Base-by-base conservation (phyloP, 768 basidiomycete species). In the Mycena amicta region DNA sequence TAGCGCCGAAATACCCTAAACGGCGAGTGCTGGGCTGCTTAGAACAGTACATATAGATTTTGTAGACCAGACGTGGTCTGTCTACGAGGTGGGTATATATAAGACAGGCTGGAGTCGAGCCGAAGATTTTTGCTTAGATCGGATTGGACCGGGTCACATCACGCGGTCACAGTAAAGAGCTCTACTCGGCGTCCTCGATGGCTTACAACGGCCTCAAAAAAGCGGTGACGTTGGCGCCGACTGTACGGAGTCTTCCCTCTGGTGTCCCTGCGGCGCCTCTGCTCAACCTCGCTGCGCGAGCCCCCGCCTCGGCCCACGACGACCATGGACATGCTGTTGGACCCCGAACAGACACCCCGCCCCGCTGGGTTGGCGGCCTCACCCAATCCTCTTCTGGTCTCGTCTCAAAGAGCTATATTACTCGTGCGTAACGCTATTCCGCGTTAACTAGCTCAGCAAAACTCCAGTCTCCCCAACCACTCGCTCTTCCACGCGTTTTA, bases 151-250 rank as follows among this genome's bases (percentile, higher is more conserved):
- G 53, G 53, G 18, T 26, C 6, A 37, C 29, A 53, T 52, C 49
- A 56, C 23, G 29, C 41, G 50, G 39, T 53, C n/a, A n/a, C n/a
- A n/a, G n/a, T n/a, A n/a, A n/a, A n/a, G n/a, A n/a, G n/a, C n/a
- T n/a, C n/a, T n/a, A n/a, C 2, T 53, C 60, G 63, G 55, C 59
- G 66, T 68, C 65, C 86, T 85, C 87, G 71, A 77, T 64, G 62
- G 59, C 86, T 66, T 78, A 88, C 72, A 82, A 87, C 71, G 86
- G 82, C 78, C 79, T 85, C 67, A 91, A 88, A 88, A 93, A 87
- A 77, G 88, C 89, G 62, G 78, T 93, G 68, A 92, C 85, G 74
- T 77, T 96, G 62, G 74, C 89, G 30, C 92, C 94, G 57, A 92
- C 93, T 30, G 85, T 92, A 63, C 85, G 90, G 69, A 79, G 85